These are phyloP conservation scores for Sodiomyces alkalinus DNA, from an alignment of 2,329 filamentous ascomycete species.

Conservation along the genomic window DNA sequence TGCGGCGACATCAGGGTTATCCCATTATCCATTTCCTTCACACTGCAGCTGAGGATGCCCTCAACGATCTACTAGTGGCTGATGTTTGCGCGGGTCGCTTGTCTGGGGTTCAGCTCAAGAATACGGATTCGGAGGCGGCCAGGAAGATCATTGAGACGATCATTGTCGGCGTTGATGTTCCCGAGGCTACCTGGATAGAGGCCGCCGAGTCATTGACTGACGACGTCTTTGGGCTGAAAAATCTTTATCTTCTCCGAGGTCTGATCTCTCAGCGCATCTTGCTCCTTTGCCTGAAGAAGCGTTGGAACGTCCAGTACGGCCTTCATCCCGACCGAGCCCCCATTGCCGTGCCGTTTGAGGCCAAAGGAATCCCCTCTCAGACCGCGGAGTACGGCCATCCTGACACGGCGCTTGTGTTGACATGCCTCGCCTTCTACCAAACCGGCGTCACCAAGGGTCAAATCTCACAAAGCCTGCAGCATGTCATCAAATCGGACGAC, in stretches of 20 bases:
- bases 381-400: slow-evolving; percentile 55
- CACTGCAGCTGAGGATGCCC: slow-evolving; percentile 25
- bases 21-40: slow-evolving; percentile 42
- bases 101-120: too few relatives aligned
- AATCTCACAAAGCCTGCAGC: slow-evolving; percentile 30
- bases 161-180: too few relatives aligned
- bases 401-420: slow-evolving; percentile 49
- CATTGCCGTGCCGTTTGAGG: slow-evolving; percentile 51
- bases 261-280: slow-evolving; percentile 46
- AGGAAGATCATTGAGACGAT: too few relatives aligned
- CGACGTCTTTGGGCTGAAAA: slow-evolving; percentile 24
- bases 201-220: too few relatives aligned
- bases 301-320: slow-evolving; percentile 54
- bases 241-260: slow-evolving; percentile 44
- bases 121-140: too few relatives aligned
- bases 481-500: slow-evolving; percentile 39
- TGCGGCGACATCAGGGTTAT: slow-evolving; percentile 25
- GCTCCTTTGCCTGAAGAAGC: slow-evolving; percentile 41
- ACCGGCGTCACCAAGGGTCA: slow-evolving; percentile 34
- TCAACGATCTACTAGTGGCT: slow-evolving; percentile 22
- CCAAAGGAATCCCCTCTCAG: slow-evolving; percentile 47
- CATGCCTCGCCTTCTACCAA: slow-evolving; percentile 54
- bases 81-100: too few relatives aligned
- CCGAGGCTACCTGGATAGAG: too few relatives aligned
- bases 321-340: slow-evolving; percentile 37